Evolutionary conservation across 306 rosid genomes (phyloP).

Genomic region (Herpetospermum pedunculosum): DNA sequence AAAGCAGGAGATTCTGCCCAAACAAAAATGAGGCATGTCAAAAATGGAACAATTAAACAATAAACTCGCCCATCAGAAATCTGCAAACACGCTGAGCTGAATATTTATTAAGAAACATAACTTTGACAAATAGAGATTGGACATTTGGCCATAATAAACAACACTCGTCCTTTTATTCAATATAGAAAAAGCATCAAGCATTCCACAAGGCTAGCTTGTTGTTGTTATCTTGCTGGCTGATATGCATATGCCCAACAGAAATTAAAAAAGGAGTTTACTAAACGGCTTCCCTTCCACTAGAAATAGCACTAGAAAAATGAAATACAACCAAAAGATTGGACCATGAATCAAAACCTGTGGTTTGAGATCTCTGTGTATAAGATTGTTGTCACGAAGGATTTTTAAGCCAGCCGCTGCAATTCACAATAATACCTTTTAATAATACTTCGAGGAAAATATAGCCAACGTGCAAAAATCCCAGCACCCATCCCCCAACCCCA

Average conservation of each 20-base stretch:
- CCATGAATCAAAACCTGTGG: slow-evolving; percentile 60
- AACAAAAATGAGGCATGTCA: slow-evolving; percentile 30
- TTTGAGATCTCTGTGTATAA: slow-evolving; percentile 89
- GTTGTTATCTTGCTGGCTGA: not conserved
- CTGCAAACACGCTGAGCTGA: slow-evolving; percentile 10
- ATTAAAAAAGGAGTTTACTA: not conserved
- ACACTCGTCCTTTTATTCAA: not conserved
- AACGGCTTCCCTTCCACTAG: not conserved
- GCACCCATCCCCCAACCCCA: not conserved
- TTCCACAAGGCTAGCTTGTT: not conserved
- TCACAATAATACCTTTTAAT: slow-evolving; percentile 12
- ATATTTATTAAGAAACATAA: not conserved
- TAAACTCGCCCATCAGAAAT: slow-evolving; percentile 25
- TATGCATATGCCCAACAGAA: not conserved
- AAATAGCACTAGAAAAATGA: not conserved
- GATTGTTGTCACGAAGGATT: slow-evolving; percentile 86
- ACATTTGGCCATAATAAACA: not conserved
- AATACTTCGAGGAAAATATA: slow-evolving; percentile 5
- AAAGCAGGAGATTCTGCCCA: slow-evolving; percentile 92
- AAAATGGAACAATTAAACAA: slow-evolving; percentile 24
- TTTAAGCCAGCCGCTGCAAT: slow-evolving; percentile 84
- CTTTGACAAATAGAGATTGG: not conserved
- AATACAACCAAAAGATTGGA: not conserved
- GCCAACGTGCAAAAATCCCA: not conserved
- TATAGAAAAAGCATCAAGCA: not conserved